These are phyloP conservation scores for Venturiaceae sp. DNA, from an alignment of 2,329 filamentous ascomycete genomes.

Conservation along the genomic window DNA sequence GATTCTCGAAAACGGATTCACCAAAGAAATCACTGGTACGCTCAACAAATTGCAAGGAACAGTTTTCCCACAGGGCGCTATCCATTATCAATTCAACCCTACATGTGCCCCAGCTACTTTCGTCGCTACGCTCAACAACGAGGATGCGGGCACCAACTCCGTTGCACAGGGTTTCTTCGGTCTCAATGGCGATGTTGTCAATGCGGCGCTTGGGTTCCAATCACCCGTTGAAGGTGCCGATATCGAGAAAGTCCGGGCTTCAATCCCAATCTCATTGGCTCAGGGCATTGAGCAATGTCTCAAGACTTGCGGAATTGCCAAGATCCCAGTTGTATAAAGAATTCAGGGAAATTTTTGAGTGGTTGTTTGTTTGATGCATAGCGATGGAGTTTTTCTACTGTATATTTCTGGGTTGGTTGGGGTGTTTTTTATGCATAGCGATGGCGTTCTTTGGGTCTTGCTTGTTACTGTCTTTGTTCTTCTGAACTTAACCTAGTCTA, in stretches of 20 bases:
- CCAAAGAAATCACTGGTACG: slow-evolving; percentile 28
- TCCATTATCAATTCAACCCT: slow-evolving; percentile 41
- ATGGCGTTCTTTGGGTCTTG: neutral
- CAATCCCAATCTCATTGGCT: slow-evolving; percentile 39
- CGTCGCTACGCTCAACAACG: slow-evolving; percentile 32
- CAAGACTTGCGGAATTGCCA: slow-evolving; percentile 35
- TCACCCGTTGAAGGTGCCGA: slow-evolving; percentile 22
- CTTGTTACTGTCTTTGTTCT: neutral
- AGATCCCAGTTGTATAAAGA: slow-evolving; percentile 11
- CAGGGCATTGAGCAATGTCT: slow-evolving; percentile 45
- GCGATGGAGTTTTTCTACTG: neutral
- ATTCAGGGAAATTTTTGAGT: neutral
- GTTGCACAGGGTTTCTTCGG: slow-evolving; percentile 35
- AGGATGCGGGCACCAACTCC: slow-evolving; percentile 32
- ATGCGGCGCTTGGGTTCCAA: slow-evolving; percentile 28
- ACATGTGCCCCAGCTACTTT: slow-evolving; percentile 33
- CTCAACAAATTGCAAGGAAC: slow-evolving; percentile 33
- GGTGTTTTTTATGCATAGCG: neutral
- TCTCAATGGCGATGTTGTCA: slow-evolving; percentile 24
- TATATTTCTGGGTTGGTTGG: neutral
- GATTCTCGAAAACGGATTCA: slow-evolving; percentile 36
- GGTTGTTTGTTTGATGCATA: neutral
- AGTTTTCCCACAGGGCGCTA: slow-evolving; percentile 35
- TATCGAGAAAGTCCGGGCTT: slow-evolving; percentile 24
- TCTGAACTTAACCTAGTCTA: no score